Conservation (phyloP, 2,329 filamentous ascomycete species). For the Stromatinia cepivora region DNA sequence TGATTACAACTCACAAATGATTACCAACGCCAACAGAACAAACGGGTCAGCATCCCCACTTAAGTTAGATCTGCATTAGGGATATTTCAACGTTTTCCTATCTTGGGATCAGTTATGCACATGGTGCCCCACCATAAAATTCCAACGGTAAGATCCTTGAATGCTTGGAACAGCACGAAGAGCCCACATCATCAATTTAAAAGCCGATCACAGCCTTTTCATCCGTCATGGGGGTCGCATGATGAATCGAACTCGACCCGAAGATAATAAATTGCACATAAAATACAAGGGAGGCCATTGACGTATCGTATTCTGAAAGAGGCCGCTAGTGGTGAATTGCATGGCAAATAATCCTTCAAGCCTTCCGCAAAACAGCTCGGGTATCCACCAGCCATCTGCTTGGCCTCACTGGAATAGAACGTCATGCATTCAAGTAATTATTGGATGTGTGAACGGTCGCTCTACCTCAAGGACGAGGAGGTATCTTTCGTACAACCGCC, state of each 20-base stretch:
- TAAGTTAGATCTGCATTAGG: background rate
- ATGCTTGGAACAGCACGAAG: background rate
- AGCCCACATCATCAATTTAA: background rate
- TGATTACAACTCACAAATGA: constrained; percentile 7
- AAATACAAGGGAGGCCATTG: background rate
- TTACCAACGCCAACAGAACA: background rate
- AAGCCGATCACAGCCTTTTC: background rate
- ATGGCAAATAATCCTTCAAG: background rate
- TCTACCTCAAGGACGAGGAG: background rate
- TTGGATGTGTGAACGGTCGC: background rate
- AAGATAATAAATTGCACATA: background rate
- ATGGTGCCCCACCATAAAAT: background rate
- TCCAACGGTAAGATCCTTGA: background rate
- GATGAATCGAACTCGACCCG: background rate
- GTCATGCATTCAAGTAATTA: background rate
- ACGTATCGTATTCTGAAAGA: background rate
- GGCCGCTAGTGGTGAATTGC: background rate
- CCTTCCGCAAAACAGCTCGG: background rate
- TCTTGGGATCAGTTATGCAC: background rate
- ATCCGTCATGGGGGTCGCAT: too few species aligned
- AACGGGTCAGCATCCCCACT: background rate
- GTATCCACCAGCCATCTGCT: background rate
- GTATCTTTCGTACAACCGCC: background rate
- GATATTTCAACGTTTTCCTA: background rate
- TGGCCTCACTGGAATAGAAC: background rate